A percentile compares a stretch with the other conserved stretches of the same genome.
Evolutionary conservation across 345 rosid genomes (phyloP).

Genomic region (Lagerstroemia speciosa): DNA sequence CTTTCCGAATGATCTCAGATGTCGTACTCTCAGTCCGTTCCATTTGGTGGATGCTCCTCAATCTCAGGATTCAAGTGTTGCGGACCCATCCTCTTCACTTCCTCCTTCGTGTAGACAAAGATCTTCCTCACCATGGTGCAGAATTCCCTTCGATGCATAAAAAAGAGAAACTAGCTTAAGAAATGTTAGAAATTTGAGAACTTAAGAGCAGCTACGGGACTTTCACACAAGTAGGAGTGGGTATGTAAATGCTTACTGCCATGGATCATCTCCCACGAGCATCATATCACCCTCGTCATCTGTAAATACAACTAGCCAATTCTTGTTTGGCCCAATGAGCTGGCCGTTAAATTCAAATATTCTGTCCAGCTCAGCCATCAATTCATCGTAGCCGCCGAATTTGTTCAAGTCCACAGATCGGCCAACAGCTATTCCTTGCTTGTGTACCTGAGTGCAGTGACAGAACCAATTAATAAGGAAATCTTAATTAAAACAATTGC

Average conservation of each 20-base stretch:
- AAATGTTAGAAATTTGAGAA: background rate
- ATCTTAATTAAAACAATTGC: background rate
- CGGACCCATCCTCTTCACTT: constrained; percentile 37
- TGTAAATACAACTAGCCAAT: constrained; percentile 44
- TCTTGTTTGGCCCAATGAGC: constrained; percentile 25
- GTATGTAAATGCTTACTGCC: constrained; percentile 33
- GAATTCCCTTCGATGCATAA: constrained; percentile 34
- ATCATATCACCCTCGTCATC: constrained; percentile 53
- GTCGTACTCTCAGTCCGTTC: background rate
- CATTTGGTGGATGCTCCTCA: constrained; percentile 10
- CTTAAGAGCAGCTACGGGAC: background rate
- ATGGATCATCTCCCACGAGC: constrained; percentile 60
- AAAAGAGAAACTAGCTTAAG: background rate
- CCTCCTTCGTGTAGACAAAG: constrained; percentile 38
- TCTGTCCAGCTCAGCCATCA: constrained; percentile 39
- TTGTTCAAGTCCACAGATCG: constrained; percentile 46
- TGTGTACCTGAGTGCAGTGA: constrained; percentile 31
- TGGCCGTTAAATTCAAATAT: constrained; percentile 49
- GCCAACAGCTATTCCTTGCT: constrained; percentile 46
- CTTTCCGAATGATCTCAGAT: background rate
- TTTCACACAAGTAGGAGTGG: background rate
- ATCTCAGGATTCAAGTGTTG: constrained; percentile 19
- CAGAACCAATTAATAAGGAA: background rate
- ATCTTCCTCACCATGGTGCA: constrained; percentile 46
- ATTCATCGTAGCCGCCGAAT: constrained; percentile 34